Base-by-base conservation (phyloP, 345 rosid species). In the Aquilaria yunnanensis region DNA sequence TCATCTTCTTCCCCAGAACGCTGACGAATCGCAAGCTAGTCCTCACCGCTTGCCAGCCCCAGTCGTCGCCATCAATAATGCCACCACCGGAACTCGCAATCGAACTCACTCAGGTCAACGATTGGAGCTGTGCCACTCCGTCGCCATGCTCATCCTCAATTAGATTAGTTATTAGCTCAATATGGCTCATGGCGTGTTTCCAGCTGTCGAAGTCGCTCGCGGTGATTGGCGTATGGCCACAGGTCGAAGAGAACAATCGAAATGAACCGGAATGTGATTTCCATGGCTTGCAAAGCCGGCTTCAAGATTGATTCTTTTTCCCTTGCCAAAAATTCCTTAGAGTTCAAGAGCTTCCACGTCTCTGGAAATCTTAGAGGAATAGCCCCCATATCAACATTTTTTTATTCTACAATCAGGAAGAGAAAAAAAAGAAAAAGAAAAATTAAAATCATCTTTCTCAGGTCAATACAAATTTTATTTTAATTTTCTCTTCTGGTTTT, bases 251-350 rank as follows among this genome's bases (percentile, higher is more conserved):
- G 57, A 49, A 80, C 81, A 54, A 86, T 75, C 10, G 90, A 81
- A 67, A 86, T 70, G 47, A 90, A 79, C 66, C 97, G 90, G 78
- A 93, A 93, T 9, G 94, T 88, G 71, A 86, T 81, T 72, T 93
- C 96, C 0, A 87, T 69, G 53, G 88, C 96, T 6, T 87, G 96
- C n/a, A 93, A 77, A 56, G 96, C 85, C 47, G 97, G 96, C 52
- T 82, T 84, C 32, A 88, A 53, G 10, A 93, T 53, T 0, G 82
- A 63, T 62, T 90, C 98, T 53, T 79, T 62, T 58, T 60, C 64
- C 98, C 98, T 90, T 10, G 56, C 53, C 1, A 90, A 87, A 64
- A 84, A 93, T 10, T 80, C 75, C 0, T 59, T 67, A 3, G 71
- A 41, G 2, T 61, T 70, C 92, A 92, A 90, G 6, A 86, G 73